Conservation (phyloP, 345 rosid species). For the Citrus hindsii region DNA sequence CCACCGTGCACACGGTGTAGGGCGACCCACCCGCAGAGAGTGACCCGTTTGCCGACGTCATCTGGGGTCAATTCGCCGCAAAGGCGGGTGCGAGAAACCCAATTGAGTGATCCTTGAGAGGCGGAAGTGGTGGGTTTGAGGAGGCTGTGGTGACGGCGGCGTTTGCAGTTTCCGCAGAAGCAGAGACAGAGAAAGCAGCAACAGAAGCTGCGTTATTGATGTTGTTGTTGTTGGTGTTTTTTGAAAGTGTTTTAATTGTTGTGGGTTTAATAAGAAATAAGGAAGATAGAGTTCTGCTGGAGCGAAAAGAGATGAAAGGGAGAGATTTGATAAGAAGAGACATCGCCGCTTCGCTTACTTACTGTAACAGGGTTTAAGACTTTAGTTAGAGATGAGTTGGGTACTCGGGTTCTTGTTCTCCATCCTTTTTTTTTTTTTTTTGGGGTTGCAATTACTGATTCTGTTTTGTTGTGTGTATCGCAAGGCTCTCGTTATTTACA, state of each 20-base stretch:
- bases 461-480: too few species aligned
- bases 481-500: too few species aligned
- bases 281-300: conserved; percentile 35
- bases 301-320: conserved; percentile 24
- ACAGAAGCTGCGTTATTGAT: not conserved
- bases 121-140: conserved; percentile 6
- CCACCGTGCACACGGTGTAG: conserved; percentile 87
- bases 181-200: conserved; percentile 23
- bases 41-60: conserved; percentile 76
- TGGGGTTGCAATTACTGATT: too few species aligned
- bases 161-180: conserved; percentile 26
- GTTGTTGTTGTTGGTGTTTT: not conserved
- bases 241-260: conserved; percentile 20
- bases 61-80: conserved; percentile 65
- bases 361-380: too few species aligned
- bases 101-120: conserved; percentile 37
- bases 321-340: conserved; percentile 37
- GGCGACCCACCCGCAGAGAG: conserved; percentile 97
- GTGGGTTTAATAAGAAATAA: conserved; percentile 25
- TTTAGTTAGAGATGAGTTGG: too few species aligned
- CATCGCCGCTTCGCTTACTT: conserved; percentile 20
- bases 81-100: conserved; percentile 65
- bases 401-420: too few species aligned
- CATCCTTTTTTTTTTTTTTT: too few species aligned
- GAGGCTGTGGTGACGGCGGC: conserved; percentile 14